Evolutionary conservation across 805 yeast genomes (phyloP).

Genomic region (Candida alai): DNA sequence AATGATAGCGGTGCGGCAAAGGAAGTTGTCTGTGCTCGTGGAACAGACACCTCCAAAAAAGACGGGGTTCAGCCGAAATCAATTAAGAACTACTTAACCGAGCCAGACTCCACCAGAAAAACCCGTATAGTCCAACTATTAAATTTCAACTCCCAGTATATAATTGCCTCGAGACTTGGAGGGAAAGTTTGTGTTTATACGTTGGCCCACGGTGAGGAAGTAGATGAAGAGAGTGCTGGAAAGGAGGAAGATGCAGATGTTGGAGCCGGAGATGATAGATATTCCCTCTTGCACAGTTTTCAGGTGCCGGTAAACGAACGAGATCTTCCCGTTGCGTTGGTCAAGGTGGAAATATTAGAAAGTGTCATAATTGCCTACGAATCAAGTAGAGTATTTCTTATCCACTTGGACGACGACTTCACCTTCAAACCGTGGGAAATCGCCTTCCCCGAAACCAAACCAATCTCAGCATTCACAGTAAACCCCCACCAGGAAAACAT

Average conservation of each 20-base stretch:
- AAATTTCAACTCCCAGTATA: constrained; percentile 26
- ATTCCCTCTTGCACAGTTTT: constrained; percentile 30
- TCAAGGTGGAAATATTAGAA: constrained; percentile 24
- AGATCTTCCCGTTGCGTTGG: constrained; percentile 30
- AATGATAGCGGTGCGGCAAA: constrained; percentile 67
- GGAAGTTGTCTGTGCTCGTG: constrained; percentile 58
- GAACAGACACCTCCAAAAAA: constrained; percentile 77
- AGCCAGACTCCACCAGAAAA: constrained; percentile 23
- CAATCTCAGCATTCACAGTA: constrained; percentile 44
- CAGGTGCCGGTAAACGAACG: constrained; percentile 17
- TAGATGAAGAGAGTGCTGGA: constrained; percentile 22
- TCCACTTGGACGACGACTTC: constrained; percentile 26
- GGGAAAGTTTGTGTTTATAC: constrained; percentile 43
- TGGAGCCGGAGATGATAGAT: constrained; percentile 32
- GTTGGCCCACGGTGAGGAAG: constrained; percentile 19
- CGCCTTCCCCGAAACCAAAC: constrained; percentile 36
- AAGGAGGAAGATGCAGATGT: constrained; percentile 13
- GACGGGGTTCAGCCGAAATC: constrained; percentile 61
- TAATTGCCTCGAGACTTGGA: constrained; percentile 41
- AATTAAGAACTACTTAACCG: constrained; percentile 39
- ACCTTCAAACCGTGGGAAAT: constrained; percentile 28
- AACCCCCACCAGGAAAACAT: constrained; percentile 48
- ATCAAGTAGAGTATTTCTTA: constrained; percentile 40
- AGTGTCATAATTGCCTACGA: constrained; percentile 44
- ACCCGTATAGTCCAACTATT: constrained; percentile 34